phyloP scores from a whole-genome alignment of 1,139 yeast species.

The Candida albicans region DNA sequence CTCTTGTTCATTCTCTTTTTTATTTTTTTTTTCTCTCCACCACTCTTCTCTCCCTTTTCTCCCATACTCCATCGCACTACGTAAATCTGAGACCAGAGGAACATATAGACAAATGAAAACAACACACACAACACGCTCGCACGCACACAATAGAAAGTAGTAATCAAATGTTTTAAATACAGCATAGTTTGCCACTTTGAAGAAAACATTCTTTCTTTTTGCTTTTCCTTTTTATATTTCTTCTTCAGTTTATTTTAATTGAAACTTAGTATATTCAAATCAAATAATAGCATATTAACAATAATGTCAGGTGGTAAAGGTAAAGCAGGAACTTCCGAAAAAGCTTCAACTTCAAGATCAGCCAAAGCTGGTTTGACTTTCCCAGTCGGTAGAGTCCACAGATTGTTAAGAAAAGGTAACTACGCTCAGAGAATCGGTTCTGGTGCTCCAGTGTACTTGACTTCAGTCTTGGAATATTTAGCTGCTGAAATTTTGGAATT shows the following conservation, averaged over 20 bases:
- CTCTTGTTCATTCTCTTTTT: not conserved
- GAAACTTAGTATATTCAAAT: not conserved
- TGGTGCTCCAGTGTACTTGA: constrained; percentile 94
- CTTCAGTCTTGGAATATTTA: constrained; percentile 93
- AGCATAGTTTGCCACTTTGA: not conserved
- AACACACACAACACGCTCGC: too few relatives aligned
- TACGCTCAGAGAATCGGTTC: constrained; percentile 99
- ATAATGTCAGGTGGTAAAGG: constrained; percentile 98
- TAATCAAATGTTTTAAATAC: constrained; percentile 1
- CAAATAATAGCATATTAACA: not conserved
- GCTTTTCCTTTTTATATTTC: not conserved
- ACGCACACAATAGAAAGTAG: not conserved
- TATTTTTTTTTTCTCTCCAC: not conserved
- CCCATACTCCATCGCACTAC: not conserved
- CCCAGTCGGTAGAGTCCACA: constrained; percentile 99
- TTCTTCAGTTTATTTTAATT: not conserved
- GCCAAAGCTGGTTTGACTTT: constrained; percentile 97
- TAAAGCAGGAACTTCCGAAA: constrained; percentile 90
- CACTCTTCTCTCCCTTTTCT: not conserved
- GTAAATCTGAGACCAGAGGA: constrained; percentile 5
- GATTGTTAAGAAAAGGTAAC: constrained; percentile 96
- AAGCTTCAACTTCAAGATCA: constrained; percentile 96
- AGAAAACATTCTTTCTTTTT: not conserved
- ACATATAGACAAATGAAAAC: not conserved
- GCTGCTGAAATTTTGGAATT: constrained; percentile 97